Conservation (phyloP, 352 stramenopile genomes). For the Lagenidium giganteum region DNA sequence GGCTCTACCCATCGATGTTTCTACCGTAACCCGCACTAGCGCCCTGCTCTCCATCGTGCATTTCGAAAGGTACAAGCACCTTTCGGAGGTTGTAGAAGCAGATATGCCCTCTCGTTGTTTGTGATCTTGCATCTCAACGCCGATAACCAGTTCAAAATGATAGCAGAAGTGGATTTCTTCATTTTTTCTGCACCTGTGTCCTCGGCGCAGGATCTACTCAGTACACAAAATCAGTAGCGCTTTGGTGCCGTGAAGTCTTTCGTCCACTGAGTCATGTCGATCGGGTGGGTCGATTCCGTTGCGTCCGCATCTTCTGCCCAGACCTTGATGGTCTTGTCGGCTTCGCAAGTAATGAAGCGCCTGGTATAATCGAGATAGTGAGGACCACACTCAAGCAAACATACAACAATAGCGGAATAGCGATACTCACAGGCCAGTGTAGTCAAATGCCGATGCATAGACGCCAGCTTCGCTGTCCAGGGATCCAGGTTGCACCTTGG, state of each 20-base stretch:
- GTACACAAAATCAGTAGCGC: constrained; percentile 47
- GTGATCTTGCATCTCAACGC: too few species aligned
- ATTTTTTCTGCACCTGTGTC: too few species aligned
- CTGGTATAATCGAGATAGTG: constrained; percentile 34
- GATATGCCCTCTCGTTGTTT: too few species aligned
- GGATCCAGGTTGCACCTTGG: constrained; percentile 92
- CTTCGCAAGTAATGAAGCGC: constrained; percentile 97
- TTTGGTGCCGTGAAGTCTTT: constrained; percentile 89
- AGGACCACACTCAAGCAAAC: too few species aligned
- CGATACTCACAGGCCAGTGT: constrained; percentile 87
- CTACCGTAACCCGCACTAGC: too few species aligned
- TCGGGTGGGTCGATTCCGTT: constrained; percentile 94
- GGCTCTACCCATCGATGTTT: too few species aligned
- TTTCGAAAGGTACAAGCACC: too few species aligned
- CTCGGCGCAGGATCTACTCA: too few species aligned
- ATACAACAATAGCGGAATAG: constrained; percentile 1
- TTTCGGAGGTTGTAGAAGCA: too few species aligned
- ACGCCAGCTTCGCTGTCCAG: constrained; percentile 98
- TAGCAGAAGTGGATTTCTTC: too few species aligned
- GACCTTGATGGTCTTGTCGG: constrained; percentile 99
- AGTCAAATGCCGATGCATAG: constrained; percentile 96
- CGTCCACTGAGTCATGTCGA: constrained; percentile 98
- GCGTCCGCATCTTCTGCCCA: constrained; percentile 96
- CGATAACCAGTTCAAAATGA: too few species aligned
- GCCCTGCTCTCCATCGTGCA: too few species aligned